Conservation (phyloP, 306 rosid genomes). For the Alnus rubra region DNA sequence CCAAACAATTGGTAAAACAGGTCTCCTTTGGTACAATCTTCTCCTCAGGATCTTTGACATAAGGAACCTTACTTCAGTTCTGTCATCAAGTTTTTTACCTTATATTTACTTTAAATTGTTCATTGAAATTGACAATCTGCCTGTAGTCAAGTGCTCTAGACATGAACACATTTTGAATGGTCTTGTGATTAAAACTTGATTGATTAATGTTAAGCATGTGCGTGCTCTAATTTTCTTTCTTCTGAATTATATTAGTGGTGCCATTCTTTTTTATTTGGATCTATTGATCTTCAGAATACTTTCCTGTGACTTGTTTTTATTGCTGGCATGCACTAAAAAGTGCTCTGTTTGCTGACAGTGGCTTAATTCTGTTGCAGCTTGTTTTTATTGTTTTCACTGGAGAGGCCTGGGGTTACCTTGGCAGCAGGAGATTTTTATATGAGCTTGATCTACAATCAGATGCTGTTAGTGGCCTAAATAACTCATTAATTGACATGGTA, state of each 20-base stretch:
- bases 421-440: slow-evolving; percentile 84
- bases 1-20: neutral
- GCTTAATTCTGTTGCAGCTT: slow-evolving; percentile 68
- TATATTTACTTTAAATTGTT: neutral
- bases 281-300: neutral
- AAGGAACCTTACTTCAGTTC: neutral
- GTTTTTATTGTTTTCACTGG: slow-evolving; percentile 86
- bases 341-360: slow-evolving; percentile 34
- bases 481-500: slow-evolving; percentile 74
- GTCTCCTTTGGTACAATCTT: too few species aligned
- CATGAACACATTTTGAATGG: neutral
- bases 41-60: neutral
- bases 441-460: slow-evolving; percentile 89
- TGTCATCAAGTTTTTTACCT: neutral
- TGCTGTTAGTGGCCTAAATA: slow-evolving; percentile 76
- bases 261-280: neutral
- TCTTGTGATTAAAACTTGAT: neutral
- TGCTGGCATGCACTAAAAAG: neutral
- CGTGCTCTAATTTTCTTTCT: neutral
- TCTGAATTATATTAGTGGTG: neutral
- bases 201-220: neutral
- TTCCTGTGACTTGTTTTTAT: neutral
- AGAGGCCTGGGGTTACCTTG: slow-evolving; percentile 96
- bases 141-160: neutral
- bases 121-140: neutral